These are phyloP conservation scores for Botrytis fabae DNA, from an alignment of 2,329 filamentous ascomycete species.

Conservation along the genomic window DNA sequence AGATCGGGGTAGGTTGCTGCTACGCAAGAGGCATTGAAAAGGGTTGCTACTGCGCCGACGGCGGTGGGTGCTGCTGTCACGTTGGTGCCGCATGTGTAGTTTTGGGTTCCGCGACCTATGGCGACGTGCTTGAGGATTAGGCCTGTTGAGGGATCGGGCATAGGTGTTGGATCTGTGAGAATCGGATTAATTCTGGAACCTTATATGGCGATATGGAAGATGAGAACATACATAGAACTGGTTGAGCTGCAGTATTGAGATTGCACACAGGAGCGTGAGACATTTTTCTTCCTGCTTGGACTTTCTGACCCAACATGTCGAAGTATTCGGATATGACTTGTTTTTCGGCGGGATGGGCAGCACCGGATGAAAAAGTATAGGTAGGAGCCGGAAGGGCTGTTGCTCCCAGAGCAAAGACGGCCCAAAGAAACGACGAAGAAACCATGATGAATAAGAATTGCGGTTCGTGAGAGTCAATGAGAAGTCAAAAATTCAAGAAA, in stretches of 20 bases:
- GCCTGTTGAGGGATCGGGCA: constrained; percentile 62
- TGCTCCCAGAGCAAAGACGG: constrained; percentile 50
- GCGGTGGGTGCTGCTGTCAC: constrained; percentile 61
- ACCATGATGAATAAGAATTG: constrained; percentile 18
- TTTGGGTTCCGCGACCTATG: constrained; percentile 85
- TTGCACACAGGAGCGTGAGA: constrained; percentile 52
- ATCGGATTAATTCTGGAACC: constrained; percentile 25
- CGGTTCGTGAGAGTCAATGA: neutral
- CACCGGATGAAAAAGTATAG: constrained; percentile 29
- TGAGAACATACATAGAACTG: constrained; percentile 46
- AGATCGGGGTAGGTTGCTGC: constrained; percentile 69
- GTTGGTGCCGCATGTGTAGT: constrained; percentile 81
- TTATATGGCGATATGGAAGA: constrained; percentile 30
- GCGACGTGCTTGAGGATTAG: constrained; percentile 73
- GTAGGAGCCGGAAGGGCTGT: constrained; percentile 44
- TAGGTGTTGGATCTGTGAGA: constrained; percentile 53
- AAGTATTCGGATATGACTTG: constrained; percentile 59
- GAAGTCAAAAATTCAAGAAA: neutral
- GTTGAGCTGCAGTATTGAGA: constrained; percentile 53
- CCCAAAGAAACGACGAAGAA: constrained; percentile 38
- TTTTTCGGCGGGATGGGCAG: constrained; percentile 34
- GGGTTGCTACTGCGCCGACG: constrained; percentile 73
- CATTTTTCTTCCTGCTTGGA: constrained; percentile 50
- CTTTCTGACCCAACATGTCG: constrained; percentile 57
- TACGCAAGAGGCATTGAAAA: constrained; percentile 86